Conservation (phyloP, 495 filamentous ascomycete species). For the Schizothecium vesticola region DNA sequence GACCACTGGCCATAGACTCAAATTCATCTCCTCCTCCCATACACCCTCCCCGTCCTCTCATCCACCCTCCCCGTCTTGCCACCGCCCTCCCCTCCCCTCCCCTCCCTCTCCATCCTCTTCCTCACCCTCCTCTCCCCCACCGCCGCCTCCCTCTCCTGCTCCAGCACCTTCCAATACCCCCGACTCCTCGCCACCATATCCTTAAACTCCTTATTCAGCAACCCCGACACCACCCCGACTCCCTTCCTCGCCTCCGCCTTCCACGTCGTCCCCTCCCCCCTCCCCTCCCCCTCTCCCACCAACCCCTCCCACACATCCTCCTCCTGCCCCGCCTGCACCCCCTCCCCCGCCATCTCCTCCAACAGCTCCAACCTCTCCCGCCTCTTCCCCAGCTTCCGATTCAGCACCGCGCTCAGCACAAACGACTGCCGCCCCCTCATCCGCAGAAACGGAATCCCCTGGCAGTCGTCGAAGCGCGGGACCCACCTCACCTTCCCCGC, state of each 20-base stretch:
- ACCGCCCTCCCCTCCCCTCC: background rate
- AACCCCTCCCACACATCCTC: conserved; percentile 6
- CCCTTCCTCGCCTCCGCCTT: conserved; percentile 5
- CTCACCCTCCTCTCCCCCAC: conserved; percentile 31
- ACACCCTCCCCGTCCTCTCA: background rate
- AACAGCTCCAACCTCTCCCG: conserved; percentile 35
- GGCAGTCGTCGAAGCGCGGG: conserved; percentile 51
- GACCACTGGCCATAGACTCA: too few species aligned
- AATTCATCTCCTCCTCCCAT: background rate
- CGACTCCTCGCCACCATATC: conserved; percentile 35
- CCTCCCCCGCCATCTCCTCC: conserved; percentile 11
- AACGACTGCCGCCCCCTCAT: conserved; percentile 63
- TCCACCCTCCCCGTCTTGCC: background rate
- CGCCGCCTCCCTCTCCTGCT: conserved; percentile 41
- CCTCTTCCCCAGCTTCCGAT: conserved; percentile 48
- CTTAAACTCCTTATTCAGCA: conserved; percentile 16
- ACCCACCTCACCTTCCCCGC: conserved; percentile 48
- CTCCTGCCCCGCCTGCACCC: background rate
- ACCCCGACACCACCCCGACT: conserved; percentile 6
- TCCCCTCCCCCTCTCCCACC: conserved; percentile 11
- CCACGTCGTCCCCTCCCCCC: conserved; percentile 1
- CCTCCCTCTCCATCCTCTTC: conserved; percentile 13
- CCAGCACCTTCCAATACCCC: conserved; percentile 45
- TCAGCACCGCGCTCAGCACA: conserved; percentile 51
- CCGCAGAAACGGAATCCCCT: conserved; percentile 63